Evolutionary conservation across 2,329 filamentous ascomycete species (phyloP), one percentile per base, ranked within the genome.

Genomic region (Aspergillus sojae): DNA sequence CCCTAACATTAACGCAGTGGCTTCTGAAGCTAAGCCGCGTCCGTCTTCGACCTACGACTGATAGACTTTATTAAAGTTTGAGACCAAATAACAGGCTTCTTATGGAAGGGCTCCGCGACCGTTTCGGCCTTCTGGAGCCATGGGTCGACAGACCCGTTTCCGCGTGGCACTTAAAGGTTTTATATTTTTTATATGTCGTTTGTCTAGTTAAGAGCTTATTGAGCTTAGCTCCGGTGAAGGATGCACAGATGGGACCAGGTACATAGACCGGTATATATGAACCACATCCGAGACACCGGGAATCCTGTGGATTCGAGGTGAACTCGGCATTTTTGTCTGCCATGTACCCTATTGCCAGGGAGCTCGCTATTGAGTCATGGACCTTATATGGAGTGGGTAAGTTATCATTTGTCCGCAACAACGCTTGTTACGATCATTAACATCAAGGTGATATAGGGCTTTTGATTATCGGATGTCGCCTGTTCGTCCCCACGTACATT

Each of bases 391-490:
- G 14, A 19, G 32, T 58, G 10, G 56, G 56, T 58, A 39, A 16
- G 50, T 36, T 36, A 36, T 7, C 28, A 4, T 45, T 30, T 14
- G 26, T 34, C 14, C 11, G 1, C 32, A 23, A 21, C 3, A 10
- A 9, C 5, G 11, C 14, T 26, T 4, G 23, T 6, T 26, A 26
- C 23, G 21, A 48, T 14, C 45, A 48, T 26, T 48, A 21, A 34
- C 19, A 12, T 32, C 14, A 3, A 46, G 19, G 5, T 23, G 36
- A 16, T n/a, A 46, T 32, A 58, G 56, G 56, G 26, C 46, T 58
- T 16, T 9, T 58, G 10, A 45, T 43, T 26, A 58, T 58, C 30
- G 56, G 56, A 21, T 58, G 56, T 46, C 56, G 56, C n/a, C 41
- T 58, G 41, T 54, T 54, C 9, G 50, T 54, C 2, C 26, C 46